Base-by-base conservation (phyloP, 1,139 yeast genomes). In the Diutina scorzettiae region DNA sequence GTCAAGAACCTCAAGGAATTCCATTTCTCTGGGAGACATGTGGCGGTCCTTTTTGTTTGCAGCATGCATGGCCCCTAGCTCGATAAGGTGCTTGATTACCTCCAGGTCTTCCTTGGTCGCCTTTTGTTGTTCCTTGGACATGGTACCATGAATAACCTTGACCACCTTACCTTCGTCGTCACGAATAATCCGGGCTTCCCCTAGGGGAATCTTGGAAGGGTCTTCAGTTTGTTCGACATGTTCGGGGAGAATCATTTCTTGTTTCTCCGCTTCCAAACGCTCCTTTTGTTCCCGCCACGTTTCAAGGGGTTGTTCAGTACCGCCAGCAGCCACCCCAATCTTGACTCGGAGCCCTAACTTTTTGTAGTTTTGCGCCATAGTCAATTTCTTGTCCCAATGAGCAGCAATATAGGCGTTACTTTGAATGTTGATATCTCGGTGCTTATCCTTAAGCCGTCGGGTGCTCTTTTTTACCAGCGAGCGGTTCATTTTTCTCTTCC, bases 351-450 rank as follows among this genome's bases (percentile, higher is more conserved):
- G 65, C 2, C 97, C 97, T 30, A 91, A 64, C 49, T 68, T 73
- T 53, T 79, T 78, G 58, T 84, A 84, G 56, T 91, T 91, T 57
- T 91, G 97, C 45, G 78, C 72, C 46, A 89, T 64, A 0, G 98
- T 89, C 48, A 81, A 69, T 19, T 75, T 72, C 47, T 78, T 72
- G 62, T 91, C 96, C 98, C 98, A 91, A 59, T 87, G 75, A 28
- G 78, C 84, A 6, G 86, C 93, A 49, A 91, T 83, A 50, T 91
- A 74, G 3, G 95, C 86, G 57, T 86, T 84, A 1, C 83, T 68
- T 43, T 71, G 69, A 27, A 83, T 75, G 48, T 76, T 77, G 46
- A 78, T 63, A 50, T 77, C 69, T 54, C 81, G 72, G 54, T 79
- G 79, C 52, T 72, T 78, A 53, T 82, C 89, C 57, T 82, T 83